These are phyloP conservation scores for Vanrija sp. DNA, from an alignment of 1,284 basidiomycete species.

Conservation along the genomic window DNA sequence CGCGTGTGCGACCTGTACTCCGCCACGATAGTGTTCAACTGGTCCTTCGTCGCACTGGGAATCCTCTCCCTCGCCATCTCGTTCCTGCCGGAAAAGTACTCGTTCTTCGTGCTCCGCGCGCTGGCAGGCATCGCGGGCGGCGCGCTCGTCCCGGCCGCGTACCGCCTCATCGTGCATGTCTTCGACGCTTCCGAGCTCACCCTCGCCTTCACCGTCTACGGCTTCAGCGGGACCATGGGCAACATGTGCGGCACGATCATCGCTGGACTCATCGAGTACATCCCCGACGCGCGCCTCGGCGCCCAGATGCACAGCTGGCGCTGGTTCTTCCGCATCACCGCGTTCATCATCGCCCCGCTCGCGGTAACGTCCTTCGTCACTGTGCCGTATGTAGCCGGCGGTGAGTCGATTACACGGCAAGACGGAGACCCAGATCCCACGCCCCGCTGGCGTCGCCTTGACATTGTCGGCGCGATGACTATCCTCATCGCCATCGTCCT, in stretches of 20 bases:
- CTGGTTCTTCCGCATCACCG: constrained; percentile 37
- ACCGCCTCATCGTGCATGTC: constrained; percentile 40
- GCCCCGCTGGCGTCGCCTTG: constrained; percentile 31
- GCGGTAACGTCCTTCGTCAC: constrained; percentile 17
- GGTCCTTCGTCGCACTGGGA: constrained; percentile 30
- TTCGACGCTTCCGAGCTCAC: constrained; percentile 35
- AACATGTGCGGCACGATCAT: constrained; percentile 42
- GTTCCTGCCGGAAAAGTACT: constrained; percentile 31
- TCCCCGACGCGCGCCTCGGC: constrained; percentile 27
- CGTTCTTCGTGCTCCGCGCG: constrained; percentile 35
- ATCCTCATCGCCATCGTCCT: constrained; percentile 40
- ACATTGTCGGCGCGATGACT: constrained; percentile 31
- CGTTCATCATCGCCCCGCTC: constrained; percentile 29
- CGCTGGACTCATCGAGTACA: constrained; percentile 43
- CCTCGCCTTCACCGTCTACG: constrained; percentile 39
- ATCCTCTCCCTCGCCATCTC: constrained; percentile 31
- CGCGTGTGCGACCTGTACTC: constrained; percentile 39
- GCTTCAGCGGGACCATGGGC: constrained; percentile 41
- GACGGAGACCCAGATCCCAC: constrained; percentile 13
- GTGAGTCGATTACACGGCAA: neutral
- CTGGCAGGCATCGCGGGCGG: constrained; percentile 33
- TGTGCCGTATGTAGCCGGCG: constrained; percentile 18
- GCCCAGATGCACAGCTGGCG: constrained; percentile 42
- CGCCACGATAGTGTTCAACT: constrained; percentile 32
- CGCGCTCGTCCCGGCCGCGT: constrained; percentile 38